Evolutionary conservation across 768 basidiomycete genomes (phyloP).

Genomic region (Gymnopilus dilepis): DNA sequence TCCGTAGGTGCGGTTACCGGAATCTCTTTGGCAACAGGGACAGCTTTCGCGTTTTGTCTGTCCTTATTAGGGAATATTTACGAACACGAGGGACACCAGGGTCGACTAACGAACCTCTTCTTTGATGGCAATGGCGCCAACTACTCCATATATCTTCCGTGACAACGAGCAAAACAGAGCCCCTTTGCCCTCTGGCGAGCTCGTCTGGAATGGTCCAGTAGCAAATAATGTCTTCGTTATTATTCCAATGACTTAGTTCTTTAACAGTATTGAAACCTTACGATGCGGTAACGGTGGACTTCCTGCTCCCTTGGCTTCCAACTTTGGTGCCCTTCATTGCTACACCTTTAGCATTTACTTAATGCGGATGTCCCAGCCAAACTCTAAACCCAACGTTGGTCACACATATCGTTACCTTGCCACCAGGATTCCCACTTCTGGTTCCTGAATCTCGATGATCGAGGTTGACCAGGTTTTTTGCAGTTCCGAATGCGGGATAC

Average conservation of each 20-base stretch:
- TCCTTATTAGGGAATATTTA: conserved; percentile 1
- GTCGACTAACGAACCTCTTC: not conserved
- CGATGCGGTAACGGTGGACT: too few relatives aligned
- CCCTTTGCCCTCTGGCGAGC: not conserved
- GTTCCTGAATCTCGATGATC: conserved; percentile 44
- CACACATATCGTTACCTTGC: conserved; percentile 30
- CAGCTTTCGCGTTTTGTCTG: not conserved
- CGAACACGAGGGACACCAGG: not conserved
- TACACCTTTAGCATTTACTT: not conserved
- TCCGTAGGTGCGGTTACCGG: not conserved
- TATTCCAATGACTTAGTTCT: too few relatives aligned
- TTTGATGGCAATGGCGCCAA: not conserved
- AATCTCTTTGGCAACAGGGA: conserved; percentile 3
- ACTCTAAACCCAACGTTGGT: conserved; percentile 17
- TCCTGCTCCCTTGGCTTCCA: too few relatives aligned
- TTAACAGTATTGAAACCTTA: too few relatives aligned
- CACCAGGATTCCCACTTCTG: conserved; percentile 25
- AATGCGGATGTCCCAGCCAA: not conserved
- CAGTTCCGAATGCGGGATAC: conserved; percentile 9
- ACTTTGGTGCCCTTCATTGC: too few relatives aligned
- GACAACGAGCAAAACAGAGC: conserved; percentile 30
- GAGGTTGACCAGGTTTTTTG: conserved; percentile 21
- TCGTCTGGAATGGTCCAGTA: too few relatives aligned
- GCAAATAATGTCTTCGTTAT: too few relatives aligned
- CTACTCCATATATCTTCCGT: conserved; percentile 18